Percentiles rank a stretch among this genome's conserved stretches.
Conservation (phyloP, 495 filamentous ascomycete genomes). For the Penicillium canescens region DNA sequence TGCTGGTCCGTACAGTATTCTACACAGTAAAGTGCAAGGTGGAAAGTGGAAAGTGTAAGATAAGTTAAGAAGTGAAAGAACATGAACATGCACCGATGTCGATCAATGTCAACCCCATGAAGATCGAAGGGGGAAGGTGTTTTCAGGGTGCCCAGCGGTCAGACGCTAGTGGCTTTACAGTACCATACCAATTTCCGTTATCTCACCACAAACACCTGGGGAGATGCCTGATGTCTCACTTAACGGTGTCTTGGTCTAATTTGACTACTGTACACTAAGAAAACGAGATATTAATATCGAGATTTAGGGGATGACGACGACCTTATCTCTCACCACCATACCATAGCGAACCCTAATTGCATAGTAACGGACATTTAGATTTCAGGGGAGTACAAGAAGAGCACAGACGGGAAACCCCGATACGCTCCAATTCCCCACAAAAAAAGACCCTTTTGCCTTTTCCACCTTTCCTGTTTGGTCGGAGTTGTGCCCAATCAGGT, state of each 20-base stretch:
- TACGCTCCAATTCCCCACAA: background rate
- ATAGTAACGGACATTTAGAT: background rate
- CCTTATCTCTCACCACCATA: background rate
- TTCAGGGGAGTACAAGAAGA: background rate
- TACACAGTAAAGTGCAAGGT: background rate
- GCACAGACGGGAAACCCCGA: slow-evolving; percentile 2
- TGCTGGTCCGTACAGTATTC: no score
- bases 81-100: no score
- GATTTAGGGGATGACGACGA: background rate
- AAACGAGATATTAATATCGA: background rate
- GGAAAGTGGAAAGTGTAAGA: background rate
- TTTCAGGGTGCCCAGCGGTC: no score
- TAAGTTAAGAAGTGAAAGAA: no score
- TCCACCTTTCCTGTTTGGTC: background rate
- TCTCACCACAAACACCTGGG: slow-evolving; percentile 3
- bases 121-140: no score
- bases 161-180: background rate
- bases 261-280: background rate
- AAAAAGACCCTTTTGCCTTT: background rate
- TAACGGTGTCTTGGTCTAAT: background rate
- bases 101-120: no score
- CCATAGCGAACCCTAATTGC: background rate
- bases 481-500: background rate
- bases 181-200: slow-evolving; percentile 1
- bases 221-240: slow-evolving; percentile 1